Evolutionary conservation across 192 early-diverging fungal genomes (phyloP), one percentile per base, ranked within the genome.

Genomic region (Coemansia sp.): DNA sequence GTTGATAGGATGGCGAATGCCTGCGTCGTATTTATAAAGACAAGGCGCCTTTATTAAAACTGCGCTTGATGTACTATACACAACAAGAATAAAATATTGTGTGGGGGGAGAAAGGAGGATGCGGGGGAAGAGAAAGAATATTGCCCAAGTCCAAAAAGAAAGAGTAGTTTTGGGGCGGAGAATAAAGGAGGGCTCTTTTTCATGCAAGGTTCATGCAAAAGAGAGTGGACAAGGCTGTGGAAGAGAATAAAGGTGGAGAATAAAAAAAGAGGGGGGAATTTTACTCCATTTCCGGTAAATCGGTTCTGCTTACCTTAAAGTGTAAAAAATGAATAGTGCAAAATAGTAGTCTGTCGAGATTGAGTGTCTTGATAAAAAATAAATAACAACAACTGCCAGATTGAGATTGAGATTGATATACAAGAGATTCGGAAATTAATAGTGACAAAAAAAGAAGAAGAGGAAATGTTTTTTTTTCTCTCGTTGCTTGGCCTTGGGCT

Each of bases 201-300:
- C 50, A 51, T 51, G 50, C 50, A 55, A 55, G 51, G 26, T 31
- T 55, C 51, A 55, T 55, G 51, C 51, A 51, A 9, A 48, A 48
- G 23, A 50, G 10, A 26, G 26, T n/a, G n/a, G n/a, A n/a, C n/a
- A 11, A 50, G 9, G 16, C 40, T n/a, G 48, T 5, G 28, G 26
- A 33, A 33, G 13, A 13, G 26, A 31, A 6, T 13, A 50, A 26
- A 21, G 9, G 23, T 26, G 48, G 48, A 26, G 48, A 50, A 50
- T 26, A 18, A 9, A 50, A 50, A 18, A 9, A 50, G 26, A n/a
- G 24, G 14, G 6, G 21, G 3, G 21, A 26, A 3, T 14, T 33
- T 26, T 55, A 14, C 48, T 50, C 23, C 23, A 23, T 23, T 50
- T 5, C 48, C 48, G 26, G 11, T 4, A 50, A 50, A 50, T 26